These are phyloP conservation scores for Cercospora brassicicola DNA, from an alignment of 2,329 filamentous ascomycete species.

Conservation along the genomic window DNA sequence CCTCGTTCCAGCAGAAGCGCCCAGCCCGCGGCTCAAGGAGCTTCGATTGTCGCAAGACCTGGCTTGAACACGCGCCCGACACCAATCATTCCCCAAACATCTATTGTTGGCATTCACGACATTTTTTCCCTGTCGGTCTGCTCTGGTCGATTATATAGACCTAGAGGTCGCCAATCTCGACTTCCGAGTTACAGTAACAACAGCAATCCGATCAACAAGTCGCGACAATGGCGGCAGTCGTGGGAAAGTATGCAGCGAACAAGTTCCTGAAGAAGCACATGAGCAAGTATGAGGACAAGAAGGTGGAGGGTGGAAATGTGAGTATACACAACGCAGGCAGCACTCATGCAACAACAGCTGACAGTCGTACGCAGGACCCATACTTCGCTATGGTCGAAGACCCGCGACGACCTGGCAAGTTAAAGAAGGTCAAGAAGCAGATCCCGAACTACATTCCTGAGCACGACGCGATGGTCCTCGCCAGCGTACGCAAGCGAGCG, in stretches of 20 bases:
- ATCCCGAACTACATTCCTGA: slow-evolving; percentile 78
- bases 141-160: slow-evolving; percentile 12
- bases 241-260: slow-evolving; percentile 53
- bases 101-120: slow-evolving; percentile 25
- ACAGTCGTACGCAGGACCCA: slow-evolving; percentile 64
- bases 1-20: slow-evolving; percentile 15
- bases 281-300: slow-evolving; percentile 50
- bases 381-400: slow-evolving; percentile 83
- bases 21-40: slow-evolving; percentile 8
- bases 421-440: slow-evolving; percentile 82
- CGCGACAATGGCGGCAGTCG: slow-evolving; percentile 46
- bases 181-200: background rate
- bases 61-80: slow-evolving; percentile 13
- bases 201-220: background rate
- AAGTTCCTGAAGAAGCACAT: slow-evolving; percentile 51
- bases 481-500: slow-evolving; percentile 79
- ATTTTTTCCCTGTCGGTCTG: background rate
- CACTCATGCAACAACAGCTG: slow-evolving; percentile 9
- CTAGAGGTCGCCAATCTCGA: background rate
- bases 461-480: slow-evolving; percentile 79
- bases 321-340: slow-evolving; percentile 1
- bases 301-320: slow-evolving; percentile 45
- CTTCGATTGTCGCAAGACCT: slow-evolving; percentile 13
- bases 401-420: slow-evolving; percentile 68
- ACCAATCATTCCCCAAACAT: slow-evolving; percentile 22